A percentile compares a stretch with the other conserved stretches of the same genome.
phyloP scores from a whole-genome alignment of 2,329 filamentous ascomycete genomes.

The Thermothelomyces thermophilus region DNA sequence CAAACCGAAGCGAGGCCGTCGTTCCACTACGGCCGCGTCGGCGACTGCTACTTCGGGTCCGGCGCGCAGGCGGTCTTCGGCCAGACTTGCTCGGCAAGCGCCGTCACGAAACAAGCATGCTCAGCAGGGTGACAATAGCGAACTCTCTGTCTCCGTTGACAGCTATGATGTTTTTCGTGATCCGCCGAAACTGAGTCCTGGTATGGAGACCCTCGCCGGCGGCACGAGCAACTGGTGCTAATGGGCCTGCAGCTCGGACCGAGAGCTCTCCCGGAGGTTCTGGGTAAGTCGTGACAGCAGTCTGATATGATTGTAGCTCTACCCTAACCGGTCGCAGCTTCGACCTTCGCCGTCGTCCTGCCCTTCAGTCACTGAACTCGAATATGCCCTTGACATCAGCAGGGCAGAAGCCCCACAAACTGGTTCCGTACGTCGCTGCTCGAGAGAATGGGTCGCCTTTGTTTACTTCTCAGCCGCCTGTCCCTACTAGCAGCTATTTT shows the following conservation, averaged over 20 bases:
- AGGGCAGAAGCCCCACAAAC: conserved; percentile 13
- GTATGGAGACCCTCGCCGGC: conserved; percentile 6
- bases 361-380: conserved; percentile 20
- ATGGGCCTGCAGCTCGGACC: conserved; percentile 7
- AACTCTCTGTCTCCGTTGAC: conserved; percentile 11
- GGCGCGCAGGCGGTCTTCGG: conserved; percentile 13
- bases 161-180: conserved; percentile 25
- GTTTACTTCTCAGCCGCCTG: conserved; percentile 16
- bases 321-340: conserved; percentile 18
- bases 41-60: background rate
- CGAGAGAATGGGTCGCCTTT: conserved; percentile 3
- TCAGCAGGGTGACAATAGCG: conserved; percentile 3
- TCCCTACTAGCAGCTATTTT: conserved; percentile 17
- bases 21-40: background rate
- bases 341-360: conserved; percentile 19
- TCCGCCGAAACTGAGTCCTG: conserved; percentile 15
- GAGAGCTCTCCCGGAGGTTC: conserved; percentile 18
- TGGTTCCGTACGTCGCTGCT: conserved; percentile 8
- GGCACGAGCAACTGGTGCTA: background rate
- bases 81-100: conserved; percentile 16
- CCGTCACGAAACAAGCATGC: conserved; percentile 4
- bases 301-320: background rate
- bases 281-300: conserved; percentile 12
- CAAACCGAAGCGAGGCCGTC: conserved; percentile 23
- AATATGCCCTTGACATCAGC: conserved; percentile 13